Conservation (phyloP, 495 filamentous ascomycete genomes). For the Podospora pseudopauciseta region DNA sequence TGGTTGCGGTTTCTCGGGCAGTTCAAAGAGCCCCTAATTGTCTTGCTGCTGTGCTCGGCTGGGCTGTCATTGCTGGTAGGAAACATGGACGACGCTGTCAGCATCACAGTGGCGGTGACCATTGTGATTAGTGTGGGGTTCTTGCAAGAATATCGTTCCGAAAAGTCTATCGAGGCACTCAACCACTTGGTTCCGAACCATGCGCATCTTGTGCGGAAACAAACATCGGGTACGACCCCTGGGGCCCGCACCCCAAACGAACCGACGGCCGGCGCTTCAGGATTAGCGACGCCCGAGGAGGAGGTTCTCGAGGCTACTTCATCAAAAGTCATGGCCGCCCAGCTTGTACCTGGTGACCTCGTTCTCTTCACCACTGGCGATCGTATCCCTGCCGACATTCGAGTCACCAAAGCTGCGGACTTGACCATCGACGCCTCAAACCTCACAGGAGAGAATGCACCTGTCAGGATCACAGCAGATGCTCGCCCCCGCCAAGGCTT, state of each 20-base stretch:
- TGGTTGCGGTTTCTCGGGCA: slow-evolving; percentile 95
- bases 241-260: slow-evolving; percentile 38
- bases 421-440: slow-evolving; percentile 96
- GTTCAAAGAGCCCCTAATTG: slow-evolving; percentile 85
- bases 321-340: slow-evolving; percentile 75
- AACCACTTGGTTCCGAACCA: slow-evolving; percentile 91
- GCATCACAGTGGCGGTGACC: slow-evolving; percentile 89
- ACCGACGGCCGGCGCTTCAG: slow-evolving; percentile 40
- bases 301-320: slow-evolving; percentile 66
- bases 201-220: slow-evolving; percentile 79
- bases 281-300: slow-evolving; percentile 39
- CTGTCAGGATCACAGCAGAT: slow-evolving; percentile 72
- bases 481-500: slow-evolving; percentile 57
- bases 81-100: slow-evolving; percentile 92
- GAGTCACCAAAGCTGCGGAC: slow-evolving; percentile 84
- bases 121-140: slow-evolving; percentile 97
- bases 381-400: slow-evolving; percentile 92
- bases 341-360: slow-evolving; percentile 87
- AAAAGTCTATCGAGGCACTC: slow-evolving; percentile 94
- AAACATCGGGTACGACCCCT: slow-evolving; percentile 28
- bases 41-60: slow-evolving; percentile 89
- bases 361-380: slow-evolving; percentile 94
- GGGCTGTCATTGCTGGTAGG: slow-evolving; percentile 87
- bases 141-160: slow-evolving; percentile 94
- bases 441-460: slow-evolving; percentile 93